A percentile compares a stretch with the other conserved stretches of the same genome.
These are phyloP conservation scores for Simplicillium aogashimaense DNA, from an alignment of 2,329 filamentous ascomycete genomes.

Conservation along the genomic window DNA sequence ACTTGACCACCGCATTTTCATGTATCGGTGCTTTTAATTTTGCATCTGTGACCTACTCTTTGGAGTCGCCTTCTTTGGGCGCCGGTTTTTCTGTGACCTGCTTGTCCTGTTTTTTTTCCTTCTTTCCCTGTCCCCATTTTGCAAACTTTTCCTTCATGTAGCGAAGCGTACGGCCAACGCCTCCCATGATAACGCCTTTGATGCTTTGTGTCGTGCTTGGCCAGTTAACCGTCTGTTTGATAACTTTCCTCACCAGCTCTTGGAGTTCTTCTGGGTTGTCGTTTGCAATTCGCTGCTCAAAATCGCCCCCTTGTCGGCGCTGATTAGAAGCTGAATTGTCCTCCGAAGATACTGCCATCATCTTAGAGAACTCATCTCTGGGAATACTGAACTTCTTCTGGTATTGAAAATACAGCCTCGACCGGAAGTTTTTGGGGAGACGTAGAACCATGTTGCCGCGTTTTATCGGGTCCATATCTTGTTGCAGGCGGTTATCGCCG, in stretches of 20 bases:
- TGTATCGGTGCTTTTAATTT: too few species aligned
- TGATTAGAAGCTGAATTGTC: conserved; percentile 60
- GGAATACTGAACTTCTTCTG: conserved; percentile 85
- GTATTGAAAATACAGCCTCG: conserved; percentile 89
- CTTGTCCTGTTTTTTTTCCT: conserved; percentile 11
- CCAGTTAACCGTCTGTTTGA: conserved; percentile 85
- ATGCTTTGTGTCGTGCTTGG: conserved; percentile 80
- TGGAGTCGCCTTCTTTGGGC: too few species aligned
- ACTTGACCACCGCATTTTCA: too few species aligned
- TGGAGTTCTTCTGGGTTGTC: conserved; percentile 59
- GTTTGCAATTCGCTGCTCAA: conserved; percentile 74
- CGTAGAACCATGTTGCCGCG: conserved; percentile 95
- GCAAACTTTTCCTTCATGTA: conserved; percentile 76
- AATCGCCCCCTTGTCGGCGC: conserved; percentile 68
- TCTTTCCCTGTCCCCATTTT: conserved; percentile 46
- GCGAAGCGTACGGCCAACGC: conserved; percentile 55
- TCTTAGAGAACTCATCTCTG: conserved; percentile 69
- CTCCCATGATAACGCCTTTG: conserved; percentile 76
- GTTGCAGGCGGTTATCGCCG: conserved; percentile 59
- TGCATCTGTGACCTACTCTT: too few species aligned
- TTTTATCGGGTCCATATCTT: conserved; percentile 88
- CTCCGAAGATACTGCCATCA: conserved; percentile 70
- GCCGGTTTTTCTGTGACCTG: too few species aligned
- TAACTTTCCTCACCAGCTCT: conserved; percentile 61
- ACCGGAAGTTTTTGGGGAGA: conserved; percentile 75